phyloP scores from a whole-genome alignment of 148 eudicot genomes.

The Camellia granthamiana region DNA sequence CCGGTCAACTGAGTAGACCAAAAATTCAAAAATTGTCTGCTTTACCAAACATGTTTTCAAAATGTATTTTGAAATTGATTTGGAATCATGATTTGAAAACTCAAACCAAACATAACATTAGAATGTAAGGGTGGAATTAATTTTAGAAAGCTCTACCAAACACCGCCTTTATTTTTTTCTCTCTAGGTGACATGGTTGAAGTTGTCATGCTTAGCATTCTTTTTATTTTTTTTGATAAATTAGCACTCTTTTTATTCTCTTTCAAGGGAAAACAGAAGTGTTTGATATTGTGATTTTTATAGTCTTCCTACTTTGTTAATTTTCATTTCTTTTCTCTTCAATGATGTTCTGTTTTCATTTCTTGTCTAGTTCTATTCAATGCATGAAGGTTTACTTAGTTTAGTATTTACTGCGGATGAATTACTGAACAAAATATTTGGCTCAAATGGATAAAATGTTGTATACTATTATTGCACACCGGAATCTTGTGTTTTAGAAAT shows the following conservation, averaged over 20 bases:
- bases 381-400: background rate
- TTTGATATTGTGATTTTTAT: background rate
- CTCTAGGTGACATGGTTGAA: background rate
- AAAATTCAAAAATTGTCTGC: too few species aligned
- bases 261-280: background rate
- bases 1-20: too few species aligned
- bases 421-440: background rate
- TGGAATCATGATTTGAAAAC: too few species aligned
- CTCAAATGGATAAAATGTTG: background rate
- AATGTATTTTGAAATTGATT: too few species aligned
- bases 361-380: background rate
- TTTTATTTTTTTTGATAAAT: background rate
- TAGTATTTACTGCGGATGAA: background rate
- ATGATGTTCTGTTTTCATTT: background rate
- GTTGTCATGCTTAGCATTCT: background rate
- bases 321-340: background rate
- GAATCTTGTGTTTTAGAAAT: background rate
- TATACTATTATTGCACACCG: background rate
- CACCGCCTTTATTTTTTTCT: too few species aligned
- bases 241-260: too few species aligned
- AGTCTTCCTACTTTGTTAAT: constrained; percentile 11
- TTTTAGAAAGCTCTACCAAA: too few species aligned
- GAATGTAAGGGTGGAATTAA: too few species aligned
- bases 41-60: too few species aligned
- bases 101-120: too few species aligned